Conservation (phyloP, 306 rosid genomes). For the Pterocarpus macrocarpus region DNA sequence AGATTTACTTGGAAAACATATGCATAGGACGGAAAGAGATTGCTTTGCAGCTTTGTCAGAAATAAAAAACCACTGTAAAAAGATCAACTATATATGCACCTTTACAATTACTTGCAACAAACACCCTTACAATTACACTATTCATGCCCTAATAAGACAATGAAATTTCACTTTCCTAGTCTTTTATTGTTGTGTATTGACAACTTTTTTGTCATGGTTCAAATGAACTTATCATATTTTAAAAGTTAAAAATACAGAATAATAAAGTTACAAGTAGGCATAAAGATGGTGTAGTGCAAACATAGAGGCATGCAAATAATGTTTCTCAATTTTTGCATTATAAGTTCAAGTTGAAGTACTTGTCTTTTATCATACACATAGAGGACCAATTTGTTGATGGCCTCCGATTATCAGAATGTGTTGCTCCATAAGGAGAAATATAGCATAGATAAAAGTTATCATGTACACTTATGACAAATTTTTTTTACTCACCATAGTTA, state of each 20-base stretch:
- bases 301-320: neutral
- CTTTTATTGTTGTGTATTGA: neutral
- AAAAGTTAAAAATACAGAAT: slow-evolving; percentile 7
- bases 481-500: neutral
- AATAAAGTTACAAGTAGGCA: slow-evolving; percentile 3
- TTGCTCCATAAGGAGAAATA: neutral
- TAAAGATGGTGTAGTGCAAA: no score
- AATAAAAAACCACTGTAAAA: slow-evolving; percentile 7
- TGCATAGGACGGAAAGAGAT: slow-evolving; percentile 32
- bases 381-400: neutral
- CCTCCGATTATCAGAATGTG: neutral
- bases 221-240: slow-evolving; percentile 9
- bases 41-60: slow-evolving; percentile 28
- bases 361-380: neutral
- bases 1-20: slow-evolving; percentile 4
- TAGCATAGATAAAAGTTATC: neutral
- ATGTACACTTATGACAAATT: neutral
- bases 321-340: neutral
- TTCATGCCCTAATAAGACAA: neutral
- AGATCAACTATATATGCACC: neutral
- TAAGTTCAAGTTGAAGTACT: slow-evolving; percentile 13
- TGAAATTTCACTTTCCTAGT: slow-evolving; percentile 23
- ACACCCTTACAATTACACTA: neutral
- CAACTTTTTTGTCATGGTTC: neutral
- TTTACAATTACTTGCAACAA: neutral